Percentiles rank a stretch among this genome's conserved stretches.
Evolutionary conservation across 1,139 yeast genomes (phyloP).

Genomic region (Candida glucosophila): DNA sequence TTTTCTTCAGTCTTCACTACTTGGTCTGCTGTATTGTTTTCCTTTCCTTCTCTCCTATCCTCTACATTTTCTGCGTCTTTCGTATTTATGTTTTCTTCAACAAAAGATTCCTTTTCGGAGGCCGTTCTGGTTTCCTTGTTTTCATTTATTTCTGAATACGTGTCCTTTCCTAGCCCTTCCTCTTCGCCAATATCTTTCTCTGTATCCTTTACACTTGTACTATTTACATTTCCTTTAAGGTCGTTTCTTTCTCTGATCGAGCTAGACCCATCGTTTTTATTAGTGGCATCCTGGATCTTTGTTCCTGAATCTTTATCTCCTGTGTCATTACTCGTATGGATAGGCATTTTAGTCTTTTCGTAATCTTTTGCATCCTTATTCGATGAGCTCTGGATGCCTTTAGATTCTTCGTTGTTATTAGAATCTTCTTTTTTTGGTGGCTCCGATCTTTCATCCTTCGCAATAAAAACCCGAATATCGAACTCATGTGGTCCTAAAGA

Average conservation of each 20-base stretch:
- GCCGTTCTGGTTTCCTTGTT: background rate
- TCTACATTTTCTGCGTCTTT: too few species aligned
- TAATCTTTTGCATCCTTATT: conserved; percentile 5
- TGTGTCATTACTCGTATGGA: too few species aligned
- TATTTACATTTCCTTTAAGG: conserved; percentile 1
- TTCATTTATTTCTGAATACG: background rate
- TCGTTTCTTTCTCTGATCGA: conserved; percentile 1
- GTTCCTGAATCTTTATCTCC: too few species aligned
- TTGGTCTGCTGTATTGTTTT: background rate
- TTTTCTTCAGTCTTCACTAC: too few species aligned
- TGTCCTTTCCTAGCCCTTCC: background rate
- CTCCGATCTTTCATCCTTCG: conserved; percentile 60
- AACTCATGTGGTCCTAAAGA: conserved; percentile 78
- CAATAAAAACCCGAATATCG: conserved; percentile 68
- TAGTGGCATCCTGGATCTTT: too few species aligned
- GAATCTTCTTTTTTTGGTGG: conserved; percentile 22
- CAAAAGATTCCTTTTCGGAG: background rate
- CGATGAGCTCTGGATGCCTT: too few species aligned
- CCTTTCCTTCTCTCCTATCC: background rate
- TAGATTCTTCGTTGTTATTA: conserved; percentile 13
- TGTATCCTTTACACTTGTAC: background rate
- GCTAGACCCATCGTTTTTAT: conserved; percentile 3
- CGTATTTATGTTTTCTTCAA: too few species aligned
- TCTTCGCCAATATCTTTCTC: conserved; percentile 2
- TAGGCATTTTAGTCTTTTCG: too few species aligned